Evolutionary conservation across 345 rosid genomes (phyloP).

Genomic region (Brassica cretica): DNA sequence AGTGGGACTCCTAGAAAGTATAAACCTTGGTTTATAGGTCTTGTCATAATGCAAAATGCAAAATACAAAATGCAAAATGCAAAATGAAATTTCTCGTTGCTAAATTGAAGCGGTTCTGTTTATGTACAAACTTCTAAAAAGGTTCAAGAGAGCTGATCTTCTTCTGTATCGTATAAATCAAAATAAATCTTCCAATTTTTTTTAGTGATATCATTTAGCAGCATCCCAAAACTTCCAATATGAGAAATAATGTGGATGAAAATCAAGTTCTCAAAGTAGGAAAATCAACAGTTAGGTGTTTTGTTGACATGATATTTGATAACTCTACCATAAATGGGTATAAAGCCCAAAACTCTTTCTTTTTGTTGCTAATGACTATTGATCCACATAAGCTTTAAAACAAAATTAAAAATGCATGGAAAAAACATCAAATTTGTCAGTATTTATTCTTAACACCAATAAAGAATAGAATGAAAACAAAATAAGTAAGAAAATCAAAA

Average conservation of each 20-base stretch:
- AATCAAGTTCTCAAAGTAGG: slow-evolving; percentile 1
- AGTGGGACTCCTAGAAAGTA: background rate
- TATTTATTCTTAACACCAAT: background rate
- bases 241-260: background rate
- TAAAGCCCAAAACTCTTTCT: background rate
- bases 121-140: background rate
- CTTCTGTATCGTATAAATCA: background rate
- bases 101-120: background rate
- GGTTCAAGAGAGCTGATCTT: background rate
- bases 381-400: background rate
- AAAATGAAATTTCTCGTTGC: background rate
- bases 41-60: background rate
- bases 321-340: background rate
- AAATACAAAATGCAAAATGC: background rate
- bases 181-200: background rate
- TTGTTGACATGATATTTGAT: background rate
- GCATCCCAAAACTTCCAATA: background rate
- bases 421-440: background rate
- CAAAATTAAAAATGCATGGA: background rate
- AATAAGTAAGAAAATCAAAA: background rate
- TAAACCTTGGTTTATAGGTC: background rate
- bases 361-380: background rate
- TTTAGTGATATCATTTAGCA: background rate
- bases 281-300: background rate
- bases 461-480: background rate